Evolutionary conservation across 805 yeast species (phyloP), one percentile per base, ranked within the genome.

Genomic region (Wickerhamomyces canadensis): DNA sequence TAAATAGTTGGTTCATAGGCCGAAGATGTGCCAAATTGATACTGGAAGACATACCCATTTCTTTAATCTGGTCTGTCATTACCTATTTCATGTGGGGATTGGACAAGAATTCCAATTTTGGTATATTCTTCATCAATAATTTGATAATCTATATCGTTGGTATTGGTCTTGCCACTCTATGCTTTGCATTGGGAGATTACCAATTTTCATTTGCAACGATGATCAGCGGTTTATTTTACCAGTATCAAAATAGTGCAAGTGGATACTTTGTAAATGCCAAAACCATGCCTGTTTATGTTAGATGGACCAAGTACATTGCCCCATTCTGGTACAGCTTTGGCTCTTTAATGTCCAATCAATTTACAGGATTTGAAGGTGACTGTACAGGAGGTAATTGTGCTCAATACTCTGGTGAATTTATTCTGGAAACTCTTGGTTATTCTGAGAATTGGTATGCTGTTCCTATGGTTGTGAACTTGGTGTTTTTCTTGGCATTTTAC

Each of bases 51-150:
- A 44, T 84, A 6, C 70, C 80, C 26, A 67, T 80, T 33, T 72
- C 84, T 0, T 45, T 83, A 4, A 53, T 78, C 0, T 84, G 73
- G 57, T 68, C 85, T 1, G 47, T 70, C 0, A 72, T 82, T 15
- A 72, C 86, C 0, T 87, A 79, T 52, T 86, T 80, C 60, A 80
- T 86, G 91, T 74, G 76, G 64, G 95, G 94, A 0, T 62, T 86
- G 28, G 57, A 84, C 24, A 57, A 67, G 0, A 67, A 67, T 33
- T 45, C 49, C 16, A 61, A 64, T 7, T 86, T 81, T 51, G 82
- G 80, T 44, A 66, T 75, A 2, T 86, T 70, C 57, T 81, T 81
- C 55, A 69, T 78, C 4, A 69, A 76, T 6, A 64, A 68, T 9
- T 53, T 85, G n/a, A 47, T 85, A 21, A 70, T 69, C 15, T 79